Evolutionary conservation across 306 rosid genomes (phyloP).

Genomic region (Prunus salicina): DNA sequence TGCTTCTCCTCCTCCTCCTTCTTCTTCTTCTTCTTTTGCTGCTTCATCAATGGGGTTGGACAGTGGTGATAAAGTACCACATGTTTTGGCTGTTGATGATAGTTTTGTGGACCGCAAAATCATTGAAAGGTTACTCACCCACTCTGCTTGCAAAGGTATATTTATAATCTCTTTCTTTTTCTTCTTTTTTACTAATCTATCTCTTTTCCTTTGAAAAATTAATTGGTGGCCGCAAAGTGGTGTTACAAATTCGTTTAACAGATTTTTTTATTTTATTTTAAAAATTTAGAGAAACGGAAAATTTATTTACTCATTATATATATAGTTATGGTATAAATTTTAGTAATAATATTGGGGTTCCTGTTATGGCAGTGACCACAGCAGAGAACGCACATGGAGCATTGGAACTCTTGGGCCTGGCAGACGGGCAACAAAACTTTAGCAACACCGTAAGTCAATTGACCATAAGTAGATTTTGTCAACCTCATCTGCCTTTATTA

Average conservation of each 20-base stretch:
- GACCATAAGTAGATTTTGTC: neutral
- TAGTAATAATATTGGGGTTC: neutral
- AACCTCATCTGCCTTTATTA: neutral
- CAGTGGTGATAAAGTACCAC: neutral
- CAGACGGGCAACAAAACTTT: conserved; percentile 12
- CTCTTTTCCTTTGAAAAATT: no score
- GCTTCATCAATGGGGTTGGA: neutral
- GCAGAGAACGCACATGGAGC: conserved; percentile 28
- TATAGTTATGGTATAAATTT: neutral
- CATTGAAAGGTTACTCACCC: conserved; percentile 24
- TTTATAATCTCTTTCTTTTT: neutral
- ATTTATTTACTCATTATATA: neutral
- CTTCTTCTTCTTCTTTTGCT: conserved; percentile 1
- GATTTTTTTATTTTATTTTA: neutral
- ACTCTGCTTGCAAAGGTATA: conserved; percentile 28
- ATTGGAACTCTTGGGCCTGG: conserved; percentile 30
- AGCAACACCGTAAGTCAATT: conserved; percentile 9
- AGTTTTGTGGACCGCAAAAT: conserved; percentile 28
- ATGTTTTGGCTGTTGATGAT: conserved; percentile 34
- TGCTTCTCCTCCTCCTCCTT: no score
- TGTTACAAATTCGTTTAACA: neutral
- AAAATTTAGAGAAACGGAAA: neutral
- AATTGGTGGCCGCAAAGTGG: no score
- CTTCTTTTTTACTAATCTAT: neutral
- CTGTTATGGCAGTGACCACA: conserved; percentile 17